Base-by-base conservation (phyloP, 345 rosid species). In the Raphanus raphanistrum region DNA sequence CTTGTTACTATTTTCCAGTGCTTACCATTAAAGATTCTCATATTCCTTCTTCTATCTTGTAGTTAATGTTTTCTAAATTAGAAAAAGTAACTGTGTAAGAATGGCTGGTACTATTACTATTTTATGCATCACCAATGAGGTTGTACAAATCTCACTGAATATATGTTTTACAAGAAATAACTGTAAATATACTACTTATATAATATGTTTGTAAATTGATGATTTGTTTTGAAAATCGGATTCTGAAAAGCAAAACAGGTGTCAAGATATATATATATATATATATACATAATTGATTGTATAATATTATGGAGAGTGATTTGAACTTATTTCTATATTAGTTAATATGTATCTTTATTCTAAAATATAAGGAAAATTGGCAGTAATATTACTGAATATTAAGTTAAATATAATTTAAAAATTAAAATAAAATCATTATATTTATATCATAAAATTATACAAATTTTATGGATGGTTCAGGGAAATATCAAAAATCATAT, bases 11-110 rank as follows among this genome's bases (percentile, higher is more conserved):
- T 62, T 16, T 63, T 50, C 17, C 25, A 59, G 61, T 31, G 70
- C 0, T 72, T 27, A 62, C 8, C n/a, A 26, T 58, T 58, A 63
- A 60, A 72, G 78, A 79, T 72, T 78, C 73, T 78, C 59, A 15
- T 67, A 67, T 66, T 66, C 63, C 29, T 66, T 66, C 63, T 21
- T 71, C 3, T 54, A 36, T 77, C 66, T 4, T 77, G 50, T 45
- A 45, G 50, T 43, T 66, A 59, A n/a, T 59, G 41, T 16, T 66
- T 66, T 54, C 67, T 33, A 27, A 36, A 16, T 11, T 55, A 25
- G 16, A 26, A 69, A 48, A 17, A 13, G 27, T 21, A 54, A 61
- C 31, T 61, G 6, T 45, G 45, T 7, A 38, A 57, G 27, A 63
- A 74, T 65, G 29, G 65, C 21, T 16, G 50, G 32, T 32, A 63